These are phyloP conservation scores for Dicorynia guianensis DNA, from an alignment of 306 rosid species.

Conservation along the genomic window DNA sequence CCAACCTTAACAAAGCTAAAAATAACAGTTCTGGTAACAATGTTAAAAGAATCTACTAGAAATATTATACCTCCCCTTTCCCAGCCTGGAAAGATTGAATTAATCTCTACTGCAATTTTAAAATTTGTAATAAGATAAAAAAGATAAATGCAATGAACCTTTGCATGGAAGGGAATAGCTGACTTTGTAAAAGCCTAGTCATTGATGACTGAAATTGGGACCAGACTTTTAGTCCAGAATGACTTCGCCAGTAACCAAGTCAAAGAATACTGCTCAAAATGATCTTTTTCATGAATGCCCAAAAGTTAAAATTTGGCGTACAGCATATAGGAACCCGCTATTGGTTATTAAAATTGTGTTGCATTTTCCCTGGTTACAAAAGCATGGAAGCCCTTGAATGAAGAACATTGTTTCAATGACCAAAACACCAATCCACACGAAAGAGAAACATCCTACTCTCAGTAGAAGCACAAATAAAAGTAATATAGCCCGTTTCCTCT, in stretches of 20 bases:
- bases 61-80: constrained; percentile 78
- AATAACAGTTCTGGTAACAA: background rate
- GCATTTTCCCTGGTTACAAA: constrained; percentile 6
- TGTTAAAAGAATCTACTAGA: constrained; percentile 2
- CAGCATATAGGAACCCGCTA: background rate
- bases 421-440: constrained; percentile 36
- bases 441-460: constrained; percentile 30
- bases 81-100: constrained; percentile 84
- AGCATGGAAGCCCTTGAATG: constrained; percentile 2
- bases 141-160: constrained; percentile 29
- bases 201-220: constrained; percentile 41
- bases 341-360: background rate
- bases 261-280: constrained; percentile 16
- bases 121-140: constrained; percentile 57
- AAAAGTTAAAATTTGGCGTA: constrained; percentile 9
- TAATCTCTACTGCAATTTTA: constrained; percentile 82
- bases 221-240: constrained; percentile 30
- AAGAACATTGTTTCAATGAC: constrained; percentile 29
- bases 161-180: constrained; percentile 31
- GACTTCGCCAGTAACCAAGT: constrained; percentile 23
- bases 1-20: constrained; percentile 29
- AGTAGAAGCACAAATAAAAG: constrained; percentile 40
- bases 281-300: constrained; percentile 2
- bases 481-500: constrained; percentile 21
- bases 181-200: constrained; percentile 31